phyloP scores from a whole-genome alignment of 208 protist species.

The Crithidia brevicula region DNA sequence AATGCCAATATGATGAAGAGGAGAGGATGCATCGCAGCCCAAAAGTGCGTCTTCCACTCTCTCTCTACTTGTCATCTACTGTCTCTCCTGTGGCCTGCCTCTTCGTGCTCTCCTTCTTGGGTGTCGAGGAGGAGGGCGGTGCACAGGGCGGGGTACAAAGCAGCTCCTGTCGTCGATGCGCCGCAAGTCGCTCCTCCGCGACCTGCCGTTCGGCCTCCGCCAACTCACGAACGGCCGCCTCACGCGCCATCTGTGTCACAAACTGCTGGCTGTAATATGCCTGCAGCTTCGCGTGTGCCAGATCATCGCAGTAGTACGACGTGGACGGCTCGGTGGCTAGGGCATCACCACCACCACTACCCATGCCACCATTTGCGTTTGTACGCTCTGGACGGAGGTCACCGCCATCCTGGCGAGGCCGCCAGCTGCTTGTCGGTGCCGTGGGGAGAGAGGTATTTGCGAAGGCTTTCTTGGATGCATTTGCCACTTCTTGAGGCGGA shows the following conservation, averaged over 20 bases:
- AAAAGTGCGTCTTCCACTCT: too few relatives aligned
- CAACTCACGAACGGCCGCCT: conserved; percentile 53
- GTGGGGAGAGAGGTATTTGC: too few relatives aligned
- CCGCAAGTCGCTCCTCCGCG: conserved; percentile 39
- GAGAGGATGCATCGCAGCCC: too few relatives aligned
- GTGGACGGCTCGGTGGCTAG: neutral
- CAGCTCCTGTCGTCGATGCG: conserved; percentile 5
- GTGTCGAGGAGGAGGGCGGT: neutral
- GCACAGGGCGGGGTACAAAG: neutral
- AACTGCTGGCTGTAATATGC: conserved; percentile 28
- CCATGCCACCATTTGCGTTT: neutral
- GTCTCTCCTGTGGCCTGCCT: neutral
- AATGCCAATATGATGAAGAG: too few relatives aligned
- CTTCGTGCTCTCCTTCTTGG: neutral
- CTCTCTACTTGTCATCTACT: conserved; percentile 17
- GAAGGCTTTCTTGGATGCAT: neutral
- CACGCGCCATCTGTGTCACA: conserved; percentile 41
- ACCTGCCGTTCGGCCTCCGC: conserved; percentile 42
- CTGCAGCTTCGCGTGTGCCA: conserved; percentile 32
- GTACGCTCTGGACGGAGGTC: too few relatives aligned
- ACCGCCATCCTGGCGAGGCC: too few relatives aligned
- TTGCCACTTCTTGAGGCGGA: neutral
- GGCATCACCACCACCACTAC: neutral
- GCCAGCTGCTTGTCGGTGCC: too few relatives aligned
- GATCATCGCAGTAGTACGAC: conserved; percentile 19